Percentiles rank a stretch among this genome's conserved stretches.
These are phyloP conservation scores for Globisporangium megalacanthum DNA, from an alignment of 352 stramenopile genomes.

Conservation along the genomic window DNA sequence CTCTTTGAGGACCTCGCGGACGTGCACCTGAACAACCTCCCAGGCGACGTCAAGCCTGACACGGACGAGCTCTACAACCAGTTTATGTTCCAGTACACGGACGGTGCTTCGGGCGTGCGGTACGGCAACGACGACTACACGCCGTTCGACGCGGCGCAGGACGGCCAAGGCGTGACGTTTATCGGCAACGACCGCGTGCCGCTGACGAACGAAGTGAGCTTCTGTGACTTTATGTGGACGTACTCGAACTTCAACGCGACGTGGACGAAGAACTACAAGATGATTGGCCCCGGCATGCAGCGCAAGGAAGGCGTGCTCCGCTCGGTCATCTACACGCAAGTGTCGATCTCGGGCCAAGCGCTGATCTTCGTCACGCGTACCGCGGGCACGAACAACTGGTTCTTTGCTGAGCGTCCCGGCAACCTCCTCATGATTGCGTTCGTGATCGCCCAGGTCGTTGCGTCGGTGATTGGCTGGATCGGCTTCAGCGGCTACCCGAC, in stretches of 20 bases:
- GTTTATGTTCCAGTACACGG: conserved; percentile 55
- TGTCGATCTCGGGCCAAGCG: conserved; percentile 70
- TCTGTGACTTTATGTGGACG: conserved; percentile 63
- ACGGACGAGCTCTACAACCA: conserved; percentile 45
- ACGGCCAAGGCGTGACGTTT: conserved; percentile 41
- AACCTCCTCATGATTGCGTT: conserved; percentile 63
- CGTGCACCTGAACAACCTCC: conserved; percentile 47
- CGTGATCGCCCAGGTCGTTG: conserved; percentile 61
- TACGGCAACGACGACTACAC: conserved; percentile 30
- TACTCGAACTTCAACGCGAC: conserved; percentile 71
- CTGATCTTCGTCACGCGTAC: conserved; percentile 75
- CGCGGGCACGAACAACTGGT: conserved; percentile 71
- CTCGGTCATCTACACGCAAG: conserved; percentile 63
- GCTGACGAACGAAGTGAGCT: conserved; percentile 56
- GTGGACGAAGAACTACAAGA: conserved; percentile 55
- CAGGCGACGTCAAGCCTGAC: conserved; percentile 30
- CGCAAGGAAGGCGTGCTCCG: conserved; percentile 65
- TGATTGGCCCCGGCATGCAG: conserved; percentile 56
- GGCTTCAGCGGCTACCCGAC: conserved; percentile 64
- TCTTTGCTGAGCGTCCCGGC: conserved; percentile 60
- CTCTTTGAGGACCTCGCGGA: conserved; percentile 55
- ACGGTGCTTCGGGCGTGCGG: conserved; percentile 19
- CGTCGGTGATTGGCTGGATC: conserved; percentile 58
- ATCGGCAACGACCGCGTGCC: conserved; percentile 55
- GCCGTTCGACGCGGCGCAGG: conserved; percentile 37